These are phyloP conservation scores for Mycena rebaudengoi DNA, from an alignment of 768 basidiomycete species.

Conservation along the genomic window DNA sequence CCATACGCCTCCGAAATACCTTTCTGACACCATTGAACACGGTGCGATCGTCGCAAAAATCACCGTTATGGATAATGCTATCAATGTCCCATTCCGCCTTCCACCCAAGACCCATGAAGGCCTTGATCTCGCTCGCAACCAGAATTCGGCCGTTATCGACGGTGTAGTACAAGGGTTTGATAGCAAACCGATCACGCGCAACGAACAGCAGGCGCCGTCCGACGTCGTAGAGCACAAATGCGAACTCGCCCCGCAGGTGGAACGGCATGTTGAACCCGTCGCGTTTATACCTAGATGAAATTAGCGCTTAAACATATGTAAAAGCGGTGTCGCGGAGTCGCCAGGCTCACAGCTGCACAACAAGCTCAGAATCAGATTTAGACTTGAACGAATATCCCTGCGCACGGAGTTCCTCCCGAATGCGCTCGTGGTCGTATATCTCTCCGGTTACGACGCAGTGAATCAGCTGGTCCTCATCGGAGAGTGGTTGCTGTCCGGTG, in stretches of 20 bases:
- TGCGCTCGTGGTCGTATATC: too few relatives aligned
- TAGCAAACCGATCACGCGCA: constrained; percentile 20
- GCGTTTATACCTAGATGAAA: constrained; percentile 17
- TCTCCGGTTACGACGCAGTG: constrained; percentile 15
- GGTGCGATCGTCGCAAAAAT: constrained; percentile 10
- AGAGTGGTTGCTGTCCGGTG: constrained; percentile 20
- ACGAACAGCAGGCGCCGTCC: constrained; percentile 16
- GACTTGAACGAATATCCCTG: constrained; percentile 22
- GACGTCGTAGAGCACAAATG: too few relatives aligned
- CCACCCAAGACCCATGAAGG: constrained; percentile 19
- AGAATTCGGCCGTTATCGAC: too few relatives aligned
- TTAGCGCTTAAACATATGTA: background rate
- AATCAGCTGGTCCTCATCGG: constrained; percentile 8
- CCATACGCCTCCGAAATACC: too few relatives aligned
- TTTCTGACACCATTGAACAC: too few relatives aligned
- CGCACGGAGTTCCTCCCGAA: too few relatives aligned
- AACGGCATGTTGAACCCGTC: too few relatives aligned
- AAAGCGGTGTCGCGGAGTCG: background rate
- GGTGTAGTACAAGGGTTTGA: constrained; percentile 26
- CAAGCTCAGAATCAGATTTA: constrained; percentile 11
- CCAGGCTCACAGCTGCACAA: constrained; percentile 16
- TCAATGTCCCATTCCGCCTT: constrained; percentile 20
- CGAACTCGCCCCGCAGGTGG: too few relatives aligned
- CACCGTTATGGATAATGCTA: constrained; percentile 2
- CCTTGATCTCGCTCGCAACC: constrained; percentile 25